These are phyloP conservation scores for Zopfochytrium polystomum DNA, from an alignment of 371 early-diverging fungal species.

Conservation along the genomic window DNA sequence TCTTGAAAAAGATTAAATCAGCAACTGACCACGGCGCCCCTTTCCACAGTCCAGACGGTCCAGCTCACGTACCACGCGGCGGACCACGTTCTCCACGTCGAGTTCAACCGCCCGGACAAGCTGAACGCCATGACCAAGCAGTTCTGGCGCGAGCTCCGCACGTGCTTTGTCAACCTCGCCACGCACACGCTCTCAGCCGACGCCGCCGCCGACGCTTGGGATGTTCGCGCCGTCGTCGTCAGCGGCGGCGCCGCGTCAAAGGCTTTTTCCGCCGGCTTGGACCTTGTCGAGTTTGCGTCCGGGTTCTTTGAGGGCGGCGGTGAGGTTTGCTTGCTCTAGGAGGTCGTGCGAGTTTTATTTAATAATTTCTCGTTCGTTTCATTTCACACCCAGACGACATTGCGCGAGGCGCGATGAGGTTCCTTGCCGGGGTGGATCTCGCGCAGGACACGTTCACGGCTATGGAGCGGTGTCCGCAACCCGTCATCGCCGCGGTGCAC, in stretches of 20 bases:
- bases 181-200: no score
- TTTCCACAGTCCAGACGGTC: no score
- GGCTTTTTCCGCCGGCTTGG: constrained; percentile 87
- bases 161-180: no score
- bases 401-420: constrained; percentile 32
- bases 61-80: no score
- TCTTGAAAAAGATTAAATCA: no score
- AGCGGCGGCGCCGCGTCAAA: constrained; percentile 67
- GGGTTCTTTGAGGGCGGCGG: not conserved
- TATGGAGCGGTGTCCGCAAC: constrained; percentile 79
- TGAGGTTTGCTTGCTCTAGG: no score
- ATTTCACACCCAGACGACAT: no score
- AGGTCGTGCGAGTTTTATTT: no score
- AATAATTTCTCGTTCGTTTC: no score
- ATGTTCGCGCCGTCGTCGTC: constrained; percentile 71
- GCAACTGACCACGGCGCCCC: no score
- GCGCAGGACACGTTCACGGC: constrained; percentile 52
- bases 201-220: constrained; percentile 57
- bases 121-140: constrained; percentile 73
- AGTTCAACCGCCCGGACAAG: constrained; percentile 76
- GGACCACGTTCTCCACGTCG: constrained; percentile 76
- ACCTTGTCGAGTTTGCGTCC: constrained; percentile 37
- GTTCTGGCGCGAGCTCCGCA: constrained; percentile 60
- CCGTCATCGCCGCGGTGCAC: constrained; percentile 88
- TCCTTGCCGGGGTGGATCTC: constrained; percentile 18